Evolutionary conservation across 2,329 filamentous ascomycete species (phyloP), one percentile per base, ranked within the genome.

Genomic region (Penicillium sp.): DNA sequence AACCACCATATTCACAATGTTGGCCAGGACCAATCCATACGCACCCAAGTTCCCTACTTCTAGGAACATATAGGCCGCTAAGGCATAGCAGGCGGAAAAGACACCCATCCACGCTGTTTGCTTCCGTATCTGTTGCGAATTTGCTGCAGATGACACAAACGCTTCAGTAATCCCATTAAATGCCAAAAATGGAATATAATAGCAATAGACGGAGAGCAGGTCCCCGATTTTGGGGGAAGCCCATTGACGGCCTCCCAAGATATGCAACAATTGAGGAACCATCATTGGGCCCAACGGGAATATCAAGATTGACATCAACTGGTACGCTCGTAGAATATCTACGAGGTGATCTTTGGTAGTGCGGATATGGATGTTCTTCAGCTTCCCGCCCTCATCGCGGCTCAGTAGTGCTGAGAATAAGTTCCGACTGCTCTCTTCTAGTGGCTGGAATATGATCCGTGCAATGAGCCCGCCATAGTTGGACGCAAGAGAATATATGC

Each of bases 391-490:
- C 7, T 58, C 47, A 60, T 66, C 44, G 58, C 68, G 81, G 74
- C 78, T 77, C 23, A 97, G 85, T 0, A 96, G 80, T 35, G 89
- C 89, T 52, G 91, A 93, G 68, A 97, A 97, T 70, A 96, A 87
- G 70, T 88, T 92, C 39, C 96, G 88, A 62, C 89, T 93, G 72
- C 89, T 93, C 75, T 99, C 96, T 75, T 99, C 94, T 59, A 99
- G 86, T 8, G 94, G 96, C 69, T 97, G 94, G 73, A 99, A 93
- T 50, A 99, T 79, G 62, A 97, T 85, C 3, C 94, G 86, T 0
- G 94, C 94, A 29, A 96, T 79, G 0, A 99, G 83, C 2, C 93
- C 90, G 23, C 94, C 94, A 72, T 94, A 99, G 75, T 97, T 99
- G 67, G 92, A 92, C 52, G 93, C 94, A 6, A 99, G 82, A 0